These are phyloP conservation scores for Salix caprea DNA, from an alignment of 345 rosid species.

Conservation along the genomic window DNA sequence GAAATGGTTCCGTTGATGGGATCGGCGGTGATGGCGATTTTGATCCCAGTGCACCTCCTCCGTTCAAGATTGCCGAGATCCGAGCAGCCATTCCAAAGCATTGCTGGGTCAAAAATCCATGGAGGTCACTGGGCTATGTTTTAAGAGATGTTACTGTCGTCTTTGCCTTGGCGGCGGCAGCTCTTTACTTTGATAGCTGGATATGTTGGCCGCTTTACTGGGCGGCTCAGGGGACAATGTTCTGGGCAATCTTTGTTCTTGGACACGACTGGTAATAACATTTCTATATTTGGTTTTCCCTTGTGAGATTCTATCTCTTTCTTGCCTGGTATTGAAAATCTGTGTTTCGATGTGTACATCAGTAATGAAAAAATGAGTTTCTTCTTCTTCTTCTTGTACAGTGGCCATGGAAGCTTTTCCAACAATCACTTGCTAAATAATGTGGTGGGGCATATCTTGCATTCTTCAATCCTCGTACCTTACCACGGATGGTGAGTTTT, in stretches of 20 bases:
- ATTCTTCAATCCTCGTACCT: slow-evolving; percentile 31
- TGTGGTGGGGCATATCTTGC: slow-evolving; percentile 25
- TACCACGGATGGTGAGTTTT: slow-evolving; percentile 29
- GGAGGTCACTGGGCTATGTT: slow-evolving; percentile 27
- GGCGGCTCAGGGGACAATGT: slow-evolving; percentile 29
- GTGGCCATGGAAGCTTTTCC: slow-evolving; percentile 36
- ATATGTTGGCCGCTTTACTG: slow-evolving; percentile 25
- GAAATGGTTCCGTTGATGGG: background rate
- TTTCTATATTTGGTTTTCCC: background rate
- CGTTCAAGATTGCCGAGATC: slow-evolving; percentile 33
- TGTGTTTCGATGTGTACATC: background rate
- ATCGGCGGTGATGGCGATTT: slow-evolving; percentile 5
- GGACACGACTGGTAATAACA: slow-evolving; percentile 29
- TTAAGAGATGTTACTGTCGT: slow-evolving; percentile 9
- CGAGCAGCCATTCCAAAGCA: slow-evolving; percentile 33
- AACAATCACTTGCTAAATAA: slow-evolving; percentile 16
- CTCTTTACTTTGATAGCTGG: slow-evolving; percentile 3
- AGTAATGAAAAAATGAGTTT: background rate
- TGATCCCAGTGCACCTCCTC: slow-evolving; percentile 30
- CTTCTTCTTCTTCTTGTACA: background rate
- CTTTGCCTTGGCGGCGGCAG: slow-evolving; percentile 12
- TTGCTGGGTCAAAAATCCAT: slow-evolving; percentile 31
- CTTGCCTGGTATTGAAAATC: background rate
- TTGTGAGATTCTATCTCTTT: background rate
- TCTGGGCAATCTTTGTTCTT: slow-evolving; percentile 34